Evolutionary conservation across 179 eudicot species (phyloP).

Genomic region (Silene vulgaris): DNA sequence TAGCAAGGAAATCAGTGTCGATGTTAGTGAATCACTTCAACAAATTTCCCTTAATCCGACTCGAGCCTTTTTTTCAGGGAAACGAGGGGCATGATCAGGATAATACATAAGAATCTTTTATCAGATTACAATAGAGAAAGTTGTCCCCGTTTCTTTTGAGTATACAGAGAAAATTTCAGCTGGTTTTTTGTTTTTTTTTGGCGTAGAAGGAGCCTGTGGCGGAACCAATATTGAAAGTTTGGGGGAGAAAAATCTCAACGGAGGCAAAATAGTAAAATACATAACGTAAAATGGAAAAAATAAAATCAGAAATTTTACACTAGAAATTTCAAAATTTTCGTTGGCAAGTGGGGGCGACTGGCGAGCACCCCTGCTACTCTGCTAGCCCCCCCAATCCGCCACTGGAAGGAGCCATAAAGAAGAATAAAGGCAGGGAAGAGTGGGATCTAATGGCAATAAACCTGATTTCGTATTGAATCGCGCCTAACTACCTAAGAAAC

Average conservation of each 20-base stretch:
- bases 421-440: too few relatives aligned
- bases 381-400: too few relatives aligned
- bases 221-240: too few relatives aligned
- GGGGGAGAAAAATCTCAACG: too few relatives aligned
- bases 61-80: not conserved
- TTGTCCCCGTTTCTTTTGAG: not conserved
- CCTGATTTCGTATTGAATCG: not conserved
- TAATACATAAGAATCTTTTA: not conserved
- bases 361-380: too few relatives aligned
- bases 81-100: not conserved
- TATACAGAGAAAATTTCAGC: not conserved
- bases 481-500: not conserved
- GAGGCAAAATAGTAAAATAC: too few relatives aligned
- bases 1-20: constrained; percentile 11
- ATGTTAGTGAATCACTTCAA: not conserved
- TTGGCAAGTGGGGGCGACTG: too few relatives aligned
- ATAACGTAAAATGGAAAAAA: too few relatives aligned
- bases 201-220: not conserved
- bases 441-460: not conserved
- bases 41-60: too few relatives aligned
- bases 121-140: not conserved
- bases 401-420: too few relatives aligned
- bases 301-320: too few relatives aligned
- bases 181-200: not conserved
- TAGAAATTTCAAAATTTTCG: too few relatives aligned